These are phyloP conservation scores for Biscutella laevigata DNA, from an alignment of 441 rosid genomes.

Conservation along the genomic window DNA sequence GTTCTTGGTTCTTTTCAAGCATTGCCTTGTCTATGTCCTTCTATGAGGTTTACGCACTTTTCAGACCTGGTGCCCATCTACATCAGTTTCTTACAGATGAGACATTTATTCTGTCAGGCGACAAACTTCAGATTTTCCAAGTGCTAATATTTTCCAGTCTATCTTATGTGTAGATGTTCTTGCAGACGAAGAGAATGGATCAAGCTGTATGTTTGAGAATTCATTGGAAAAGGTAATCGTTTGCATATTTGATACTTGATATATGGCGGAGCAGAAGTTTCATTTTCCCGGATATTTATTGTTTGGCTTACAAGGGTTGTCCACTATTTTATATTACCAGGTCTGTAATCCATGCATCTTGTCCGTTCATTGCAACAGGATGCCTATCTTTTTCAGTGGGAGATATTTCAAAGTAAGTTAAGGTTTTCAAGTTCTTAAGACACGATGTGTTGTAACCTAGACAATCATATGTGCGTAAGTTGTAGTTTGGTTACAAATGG, in stretches of 20 bases:
- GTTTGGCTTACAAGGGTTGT: conserved; percentile 4
- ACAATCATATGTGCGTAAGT: not conserved
- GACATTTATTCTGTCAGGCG: not conserved
- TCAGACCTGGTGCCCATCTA: not conserved
- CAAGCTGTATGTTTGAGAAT: conserved; percentile 22
- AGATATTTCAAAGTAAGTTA: conserved; percentile 76
- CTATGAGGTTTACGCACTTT: not conserved
- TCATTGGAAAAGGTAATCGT: conserved; percentile 44
- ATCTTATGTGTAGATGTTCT: conserved; percentile 11
- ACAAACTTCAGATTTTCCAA: not conserved
- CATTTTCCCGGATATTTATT: not conserved
- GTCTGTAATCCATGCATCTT: conserved; percentile 59
- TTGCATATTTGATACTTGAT: not conserved
- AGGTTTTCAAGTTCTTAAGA: conserved; percentile 3
- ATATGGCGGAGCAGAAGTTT: not conserved
- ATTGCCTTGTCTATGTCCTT: not conserved
- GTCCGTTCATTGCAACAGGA: conserved; percentile 51
- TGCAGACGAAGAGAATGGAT: conserved; percentile 35
- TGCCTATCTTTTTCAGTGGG: conserved; percentile 72
- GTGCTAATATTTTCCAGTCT: not conserved
- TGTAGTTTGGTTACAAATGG: not conserved
- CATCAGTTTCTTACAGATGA: not conserved
- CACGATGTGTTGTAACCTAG: not conserved
- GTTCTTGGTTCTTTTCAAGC: not conserved
- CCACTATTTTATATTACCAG: conserved; percentile 26